A percentile compares a stretch with the other conserved stretches of the same genome.
These are phyloP conservation scores for Aspergillus quadrilineatus DNA, from an alignment of 2,329 filamentous ascomycete genomes.

Conservation along the genomic window DNA sequence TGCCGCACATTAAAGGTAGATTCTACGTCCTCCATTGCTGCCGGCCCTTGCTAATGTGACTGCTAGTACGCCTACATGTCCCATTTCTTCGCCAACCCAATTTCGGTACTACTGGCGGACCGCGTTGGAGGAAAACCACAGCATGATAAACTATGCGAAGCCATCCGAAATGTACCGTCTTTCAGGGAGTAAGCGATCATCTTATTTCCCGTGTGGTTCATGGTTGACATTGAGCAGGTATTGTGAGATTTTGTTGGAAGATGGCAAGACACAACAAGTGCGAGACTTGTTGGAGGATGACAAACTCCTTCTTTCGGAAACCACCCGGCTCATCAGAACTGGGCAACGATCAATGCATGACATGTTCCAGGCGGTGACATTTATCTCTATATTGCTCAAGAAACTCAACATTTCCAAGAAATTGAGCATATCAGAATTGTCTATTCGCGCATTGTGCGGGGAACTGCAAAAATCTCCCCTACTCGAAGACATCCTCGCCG, in stretches of 20 bases:
- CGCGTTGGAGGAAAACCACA: constrained; percentile 26
- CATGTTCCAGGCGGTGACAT: constrained; percentile 35
- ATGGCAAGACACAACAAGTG: constrained; percentile 34
- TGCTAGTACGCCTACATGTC: constrained; percentile 62
- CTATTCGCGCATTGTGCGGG: constrained; percentile 48
- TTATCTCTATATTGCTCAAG: constrained; percentile 29
- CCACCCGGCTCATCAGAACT: constrained; percentile 37
- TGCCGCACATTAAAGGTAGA: constrained; percentile 52
- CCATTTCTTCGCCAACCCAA: constrained; percentile 61
- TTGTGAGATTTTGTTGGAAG: constrained; percentile 45
- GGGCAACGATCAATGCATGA: constrained; percentile 43
- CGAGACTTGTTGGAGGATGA: constrained; percentile 53
- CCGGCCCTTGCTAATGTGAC: constrained; percentile 20
- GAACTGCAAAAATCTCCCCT: constrained; percentile 53
- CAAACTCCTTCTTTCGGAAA: constrained; percentile 45
- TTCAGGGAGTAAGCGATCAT: constrained; percentile 48
- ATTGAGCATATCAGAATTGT: constrained; percentile 36
- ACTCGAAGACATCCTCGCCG: constrained; percentile 53
- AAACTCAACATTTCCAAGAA: constrained; percentile 32
- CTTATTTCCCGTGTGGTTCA: background rate
- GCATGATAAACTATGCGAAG: constrained; percentile 50
- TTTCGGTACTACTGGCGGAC: constrained; percentile 51
- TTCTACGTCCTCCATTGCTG: background rate
- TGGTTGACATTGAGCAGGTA: constrained; percentile 31
- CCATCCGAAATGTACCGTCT: constrained; percentile 57